Evolutionary conservation across 2,329 filamentous ascomycete species (phyloP).

Genomic region (Fusarium floridanum): DNA sequence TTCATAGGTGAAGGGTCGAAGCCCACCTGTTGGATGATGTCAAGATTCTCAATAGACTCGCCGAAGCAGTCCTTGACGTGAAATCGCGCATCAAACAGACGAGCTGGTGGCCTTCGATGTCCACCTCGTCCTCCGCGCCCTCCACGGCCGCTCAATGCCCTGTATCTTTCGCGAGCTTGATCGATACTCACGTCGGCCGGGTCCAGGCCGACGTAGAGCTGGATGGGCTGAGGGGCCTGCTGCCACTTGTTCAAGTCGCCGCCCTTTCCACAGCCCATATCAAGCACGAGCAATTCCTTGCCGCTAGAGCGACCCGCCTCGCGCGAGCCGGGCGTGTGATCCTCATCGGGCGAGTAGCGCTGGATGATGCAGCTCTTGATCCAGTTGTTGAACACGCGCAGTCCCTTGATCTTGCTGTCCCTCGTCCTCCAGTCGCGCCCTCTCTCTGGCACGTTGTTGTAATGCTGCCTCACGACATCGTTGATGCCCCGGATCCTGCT

Average conservation of each 20-base stretch:
- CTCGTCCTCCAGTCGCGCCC: constrained; percentile 95
- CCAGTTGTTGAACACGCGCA: constrained; percentile 98
- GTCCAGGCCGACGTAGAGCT: constrained; percentile 93
- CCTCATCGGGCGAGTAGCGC: constrained; percentile 89
- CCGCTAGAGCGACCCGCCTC: constrained; percentile 64
- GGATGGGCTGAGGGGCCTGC: constrained; percentile 89
- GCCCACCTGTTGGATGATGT: constrained; percentile 86
- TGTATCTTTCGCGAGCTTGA: constrained; percentile 88
- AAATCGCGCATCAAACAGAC: constrained; percentile 88
- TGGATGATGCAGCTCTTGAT: constrained; percentile 98
- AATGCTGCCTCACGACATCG: constrained; percentile 92
- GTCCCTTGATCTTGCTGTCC: constrained; percentile 93
- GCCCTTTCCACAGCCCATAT: constrained; percentile 97
- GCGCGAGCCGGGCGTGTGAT: constrained; percentile 72
- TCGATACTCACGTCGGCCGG: constrained; percentile 93
- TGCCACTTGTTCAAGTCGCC: constrained; percentile 98
- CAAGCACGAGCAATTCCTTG: constrained; percentile 82
- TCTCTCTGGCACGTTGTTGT: constrained; percentile 94
- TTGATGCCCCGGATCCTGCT: constrained; percentile 69
- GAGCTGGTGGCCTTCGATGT: constrained; percentile 61
- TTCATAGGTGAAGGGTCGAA: constrained; percentile 83
- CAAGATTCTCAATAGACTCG: constrained; percentile 83
- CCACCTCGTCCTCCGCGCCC: constrained; percentile 67
- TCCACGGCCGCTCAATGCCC: constrained; percentile 74
- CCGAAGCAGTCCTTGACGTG: constrained; percentile 93